Percentiles rank a stretch among this genome's conserved stretches.
Conservation (phyloP, 139 green algal species). For the Tetradesmus obliquus region DNA sequence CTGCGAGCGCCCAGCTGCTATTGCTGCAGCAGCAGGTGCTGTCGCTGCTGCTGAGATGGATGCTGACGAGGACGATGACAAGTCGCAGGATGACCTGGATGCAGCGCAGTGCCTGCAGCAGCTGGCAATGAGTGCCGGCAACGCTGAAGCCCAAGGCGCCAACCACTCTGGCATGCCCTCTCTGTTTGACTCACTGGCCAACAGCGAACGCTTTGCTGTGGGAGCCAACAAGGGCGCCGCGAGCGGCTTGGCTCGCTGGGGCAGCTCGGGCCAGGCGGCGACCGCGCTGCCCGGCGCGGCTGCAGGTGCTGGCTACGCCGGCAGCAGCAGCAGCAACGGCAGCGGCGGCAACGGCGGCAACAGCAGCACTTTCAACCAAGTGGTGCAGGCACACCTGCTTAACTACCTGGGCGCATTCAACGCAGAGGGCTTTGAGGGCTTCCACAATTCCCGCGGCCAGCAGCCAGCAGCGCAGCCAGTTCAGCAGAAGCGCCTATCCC, state of each 20-base stretch:
- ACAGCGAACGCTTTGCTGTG: neutral
- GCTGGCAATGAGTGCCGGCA: slow-evolving; percentile 2
- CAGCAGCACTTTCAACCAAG: neutral
- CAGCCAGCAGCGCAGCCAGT: neutral
- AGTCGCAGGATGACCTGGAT: slow-evolving; percentile 36
- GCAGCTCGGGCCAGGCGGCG: neutral
- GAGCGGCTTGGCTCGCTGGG: neutral
- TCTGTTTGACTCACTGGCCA: neutral
- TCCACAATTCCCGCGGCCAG: neutral
- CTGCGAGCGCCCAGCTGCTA: neutral
- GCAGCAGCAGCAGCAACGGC: slow-evolving; percentile 1
- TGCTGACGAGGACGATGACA: slow-evolving; percentile 12
- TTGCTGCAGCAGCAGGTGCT: neutral
- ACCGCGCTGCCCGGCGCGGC: neutral
- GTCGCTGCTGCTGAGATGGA: neutral
- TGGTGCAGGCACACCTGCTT: neutral
- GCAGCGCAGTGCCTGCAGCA: slow-evolving; percentile 22
- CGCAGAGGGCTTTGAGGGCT: slow-evolving; percentile 3
- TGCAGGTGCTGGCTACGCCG: neutral
- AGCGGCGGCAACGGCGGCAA: slow-evolving; percentile 21
- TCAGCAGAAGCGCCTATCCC: neutral
- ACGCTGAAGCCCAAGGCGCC: neutral
- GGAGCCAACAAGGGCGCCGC: neutral
- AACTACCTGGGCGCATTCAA: neutral
- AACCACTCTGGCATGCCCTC: neutral